Evolutionary conservation across 164 flowering plant genomes (phyloP), one percentile per base, ranked within the genome.

Genomic region (Vitis riparia): DNA sequence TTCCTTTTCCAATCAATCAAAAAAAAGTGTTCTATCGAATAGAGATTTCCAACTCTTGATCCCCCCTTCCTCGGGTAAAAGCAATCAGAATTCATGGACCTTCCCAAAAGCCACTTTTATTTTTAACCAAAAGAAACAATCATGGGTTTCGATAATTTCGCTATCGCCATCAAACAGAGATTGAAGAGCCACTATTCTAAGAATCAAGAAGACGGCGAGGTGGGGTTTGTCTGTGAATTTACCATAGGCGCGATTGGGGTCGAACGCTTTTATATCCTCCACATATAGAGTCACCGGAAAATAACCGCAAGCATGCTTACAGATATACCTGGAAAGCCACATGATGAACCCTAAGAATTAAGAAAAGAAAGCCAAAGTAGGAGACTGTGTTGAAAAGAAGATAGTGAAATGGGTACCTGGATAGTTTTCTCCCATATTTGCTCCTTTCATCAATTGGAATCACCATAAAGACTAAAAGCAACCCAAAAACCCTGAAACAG

Each of bases 181-280:
- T n/a, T 51, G 55, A 48, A 53, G 19, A 47, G 27, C 44, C 44
- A 6, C 67, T 62, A 59, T 30, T 10, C 14, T 8, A 64, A 49
- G 66, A 71, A 48, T 8, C 44, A 30, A 62, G 15, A 0, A n/a
- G 7, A 47, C 12, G 9, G 5, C 47, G 27, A 72, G 47, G 44
- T 37, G 44, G 44, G 44, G 44, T 37, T 37, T 37, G 44, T 37
- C 6, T 37, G 44, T 8, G 64, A 11, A 15, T 60, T 68, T 65
- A 91, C 98, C 89, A 55, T 94, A 92, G 71, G 98, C 85, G 53
- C 81, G 85, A 70, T 87, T 75, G 5, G 97, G 89, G 77, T 86
- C 81, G 68, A 92, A 92, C 47, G 91, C 91, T 66, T 83, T 71
- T 0, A 86, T 76, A 68, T 91, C 94, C 74, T 92, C 97, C 16